Base-by-base conservation (phyloP, 345 rosid species). In the Isatis tinctoria region DNA sequence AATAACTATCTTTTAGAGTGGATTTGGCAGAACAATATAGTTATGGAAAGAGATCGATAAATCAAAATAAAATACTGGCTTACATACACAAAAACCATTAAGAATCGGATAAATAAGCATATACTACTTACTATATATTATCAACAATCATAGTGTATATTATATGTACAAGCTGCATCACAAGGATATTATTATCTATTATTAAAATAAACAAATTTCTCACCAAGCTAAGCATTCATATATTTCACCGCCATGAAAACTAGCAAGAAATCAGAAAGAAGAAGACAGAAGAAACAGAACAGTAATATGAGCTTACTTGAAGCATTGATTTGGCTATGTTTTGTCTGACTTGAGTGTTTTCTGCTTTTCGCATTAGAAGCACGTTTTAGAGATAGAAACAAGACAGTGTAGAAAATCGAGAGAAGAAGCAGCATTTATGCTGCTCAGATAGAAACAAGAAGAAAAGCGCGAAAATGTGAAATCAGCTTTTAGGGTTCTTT, bases 221-320 rank as follows among this genome's bases (percentile, higher is more conserved):
- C 71, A 80, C 70, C 59, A 70, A 70, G 72, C 52, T 66, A 67
- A 70, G 51, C 70, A 75, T 32, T 60, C 49, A 65, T 51, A 44
- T 28, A 45, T 36, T 72, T 68, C 69, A 81, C 74, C 63, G 26
- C 60, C 73, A 53, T 48, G 61, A 66, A 54, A 52, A 53, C 8
- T 69, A 67, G 61, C 24, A 13, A 61, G 69, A 71, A 30, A 49
- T 24, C 11, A 62, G 51, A 51, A 49, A 33, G 76, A 53, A 18
- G 67, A 47, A 67, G 54, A 59, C 60, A 67, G 44, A 59, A 22
- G 41, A 33, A 64, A 30, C 43, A 17, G 33, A 53, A 65, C 13
- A 27, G 36, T 32, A 51, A 3, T 44, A 17, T 7, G 10, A 37
- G 28, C 20, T 39, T 17, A 54, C 51, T 8, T 18, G 67, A 70